Base-by-base conservation (phyloP, 441 rosid genomes). In the Arabidopsis lyrata region DNA sequence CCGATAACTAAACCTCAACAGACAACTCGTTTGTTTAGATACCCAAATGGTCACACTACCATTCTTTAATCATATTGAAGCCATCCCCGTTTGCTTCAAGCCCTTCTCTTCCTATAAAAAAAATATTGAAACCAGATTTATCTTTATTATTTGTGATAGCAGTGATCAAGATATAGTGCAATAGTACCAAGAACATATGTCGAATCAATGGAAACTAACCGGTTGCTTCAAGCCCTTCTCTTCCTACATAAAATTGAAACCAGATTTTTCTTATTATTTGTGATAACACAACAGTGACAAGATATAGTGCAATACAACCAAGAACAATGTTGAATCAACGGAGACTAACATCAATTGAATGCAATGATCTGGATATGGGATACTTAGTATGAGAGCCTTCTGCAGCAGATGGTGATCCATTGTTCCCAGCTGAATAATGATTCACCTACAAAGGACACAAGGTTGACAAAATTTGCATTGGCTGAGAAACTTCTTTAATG, bases 331-430 rank as follows among this genome's bases (percentile, higher is more conserved):
- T 15, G 31, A 55, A 44, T 39, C 31, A 63, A 20, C 50, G 68
- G 49, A 70, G 77, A 77, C 89, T 83, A 77, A 85, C 91, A 77
- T 87, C 86, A 61, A 81, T 69, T 27, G 81, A 67, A 76, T 76
- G 81, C 73, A 81, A 83, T 68, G 89, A 79, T 80, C 76, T 80
- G 61, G 72, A 74, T 12, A 67, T 12, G 22, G 83, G 75, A 66
- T 77, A 58, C 86, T 86, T 89, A 48, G 52, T 39, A 53, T 77
- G 90, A 63, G 86, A 78, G 71, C 68, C 80, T 74, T 84, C 88
- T 52, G 81, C 68, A 63, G 81, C 78, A 73, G 92, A 84, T 64
- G 83, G 52, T 61, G 84, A 84, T 69, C 68, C 92, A 79, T 82
- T 81, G 68, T 74, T 60, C 81, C 56, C 77, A 58, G 29, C 6